These are phyloP conservation scores for Suhomyces bokatorum DNA, from an alignment of 1,139 yeast genomes.

Conservation along the genomic window DNA sequence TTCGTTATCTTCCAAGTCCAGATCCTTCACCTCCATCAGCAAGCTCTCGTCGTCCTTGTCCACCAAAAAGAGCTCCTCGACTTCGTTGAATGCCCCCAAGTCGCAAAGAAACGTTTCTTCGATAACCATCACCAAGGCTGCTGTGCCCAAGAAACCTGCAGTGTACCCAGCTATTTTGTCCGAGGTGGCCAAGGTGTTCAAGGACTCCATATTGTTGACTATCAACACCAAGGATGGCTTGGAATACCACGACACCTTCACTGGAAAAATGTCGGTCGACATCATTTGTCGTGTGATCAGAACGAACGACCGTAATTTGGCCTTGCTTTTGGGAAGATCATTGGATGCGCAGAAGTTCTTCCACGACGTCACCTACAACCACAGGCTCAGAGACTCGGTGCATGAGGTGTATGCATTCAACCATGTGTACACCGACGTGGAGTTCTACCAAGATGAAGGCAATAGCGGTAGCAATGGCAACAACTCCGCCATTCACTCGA, in stretches of 20 bases:
- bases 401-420: slow-evolving; percentile 88
- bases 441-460: slow-evolving; percentile 36
- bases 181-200: slow-evolving; percentile 77
- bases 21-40: slow-evolving; percentile 46
- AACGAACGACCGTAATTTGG: slow-evolving; percentile 89
- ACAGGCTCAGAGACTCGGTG: slow-evolving; percentile 81
- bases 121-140: slow-evolving; percentile 37
- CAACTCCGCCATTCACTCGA: slow-evolving; percentile 24
- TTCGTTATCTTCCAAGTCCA: slow-evolving; percentile 42
- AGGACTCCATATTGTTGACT: slow-evolving; percentile 67
- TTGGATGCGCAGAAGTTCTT: slow-evolving; percentile 92
- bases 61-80: slow-evolving; percentile 42
- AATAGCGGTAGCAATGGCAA: slow-evolving; percentile 20
- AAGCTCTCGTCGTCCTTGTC: slow-evolving; percentile 44
- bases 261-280: slow-evolving; percentile 94
- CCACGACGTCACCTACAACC: slow-evolving; percentile 95
- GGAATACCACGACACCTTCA: slow-evolving; percentile 90
- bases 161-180: slow-evolving; percentile 91
- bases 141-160: slow-evolving; percentile 54
- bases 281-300: slow-evolving; percentile 79
- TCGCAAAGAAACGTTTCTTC: slow-evolving; percentile 36
- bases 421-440: slow-evolving; percentile 51
- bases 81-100: slow-evolving; percentile 23
- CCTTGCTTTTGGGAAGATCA: slow-evolving; percentile 84
- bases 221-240: slow-evolving; percentile 92